Conservation (phyloP, 257 asterid species). For the Fraxinus excelsior region DNA sequence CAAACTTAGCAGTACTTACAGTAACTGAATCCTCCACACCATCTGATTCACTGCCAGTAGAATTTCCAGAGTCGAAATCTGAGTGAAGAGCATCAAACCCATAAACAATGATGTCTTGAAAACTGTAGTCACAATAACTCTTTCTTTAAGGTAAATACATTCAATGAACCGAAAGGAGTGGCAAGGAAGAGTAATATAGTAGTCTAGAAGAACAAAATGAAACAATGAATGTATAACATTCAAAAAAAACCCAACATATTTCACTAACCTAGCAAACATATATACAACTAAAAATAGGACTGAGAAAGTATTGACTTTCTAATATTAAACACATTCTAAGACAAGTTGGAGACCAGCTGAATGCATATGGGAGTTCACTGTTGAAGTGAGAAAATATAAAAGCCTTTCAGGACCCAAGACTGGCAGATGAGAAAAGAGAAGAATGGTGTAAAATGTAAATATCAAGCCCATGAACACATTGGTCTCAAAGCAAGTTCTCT, state of each 20-base stretch:
- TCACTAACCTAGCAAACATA: background rate
- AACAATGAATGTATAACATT: background rate
- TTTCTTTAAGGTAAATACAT: background rate
- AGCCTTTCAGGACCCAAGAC: background rate
- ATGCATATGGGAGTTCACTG: background rate
- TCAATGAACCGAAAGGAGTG: no score
- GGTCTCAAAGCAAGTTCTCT: background rate
- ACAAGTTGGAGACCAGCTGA: background rate
- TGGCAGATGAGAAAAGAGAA: background rate
- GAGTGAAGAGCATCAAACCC: slow-evolving; percentile 18
- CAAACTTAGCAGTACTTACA: slow-evolving; percentile 36
- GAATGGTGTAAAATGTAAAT: background rate
- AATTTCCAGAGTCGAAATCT: slow-evolving; percentile 63
- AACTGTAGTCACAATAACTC: background rate
- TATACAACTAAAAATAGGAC: background rate
- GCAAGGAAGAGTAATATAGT: background rate
- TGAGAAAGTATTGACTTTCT: no score
- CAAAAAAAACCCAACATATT: no score
- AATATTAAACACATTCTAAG: background rate
- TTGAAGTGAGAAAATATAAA: background rate
- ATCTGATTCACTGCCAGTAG: slow-evolving; percentile 44
- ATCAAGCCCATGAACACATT: background rate
- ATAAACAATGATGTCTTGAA: background rate
- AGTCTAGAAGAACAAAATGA: background rate
- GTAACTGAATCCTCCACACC: slow-evolving; percentile 44